phyloP scores from a whole-genome alignment of 805 yeast species.

The Yarrowia sp. region DNA sequence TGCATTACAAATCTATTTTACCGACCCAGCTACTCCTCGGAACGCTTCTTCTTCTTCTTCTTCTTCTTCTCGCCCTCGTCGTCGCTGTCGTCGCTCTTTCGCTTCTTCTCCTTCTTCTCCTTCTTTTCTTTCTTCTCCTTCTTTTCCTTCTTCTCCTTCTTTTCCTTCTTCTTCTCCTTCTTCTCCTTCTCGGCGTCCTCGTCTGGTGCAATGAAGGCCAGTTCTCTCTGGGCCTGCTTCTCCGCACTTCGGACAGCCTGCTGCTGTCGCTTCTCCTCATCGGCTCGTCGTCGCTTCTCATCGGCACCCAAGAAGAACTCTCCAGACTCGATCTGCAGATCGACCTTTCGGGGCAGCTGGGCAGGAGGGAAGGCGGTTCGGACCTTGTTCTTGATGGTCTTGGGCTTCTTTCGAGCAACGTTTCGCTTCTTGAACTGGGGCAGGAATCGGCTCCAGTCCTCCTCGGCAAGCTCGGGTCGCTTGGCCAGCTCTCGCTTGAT shows the following conservation, averaged over 20 bases:
- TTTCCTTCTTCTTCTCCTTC: constrained; percentile 39
- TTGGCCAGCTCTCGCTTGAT: constrained; percentile 92
- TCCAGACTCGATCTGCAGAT: constrained; percentile 96
- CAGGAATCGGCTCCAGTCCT: constrained; percentile 94
- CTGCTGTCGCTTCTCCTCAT: constrained; percentile 73
- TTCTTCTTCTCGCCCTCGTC: constrained; percentile 22
- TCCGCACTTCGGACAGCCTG: constrained; percentile 67
- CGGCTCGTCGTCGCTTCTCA: constrained; percentile 69
- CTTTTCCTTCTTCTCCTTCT: constrained; percentile 35
- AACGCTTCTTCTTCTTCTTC: constrained; percentile 26
- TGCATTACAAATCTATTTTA: constrained; percentile 15
- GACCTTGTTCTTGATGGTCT: constrained; percentile 66
- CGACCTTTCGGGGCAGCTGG: constrained; percentile 94
- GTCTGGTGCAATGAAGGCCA: constrained; percentile 83
- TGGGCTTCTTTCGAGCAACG: constrained; percentile 89
- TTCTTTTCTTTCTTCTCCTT: constrained; percentile 29
- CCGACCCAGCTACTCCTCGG: constrained; percentile 1
- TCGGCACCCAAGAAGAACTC: constrained; percentile 90
- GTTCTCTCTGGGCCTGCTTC: constrained; percentile 66
- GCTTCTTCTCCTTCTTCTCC: constrained; percentile 36
- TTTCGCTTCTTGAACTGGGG: constrained; percentile 96
- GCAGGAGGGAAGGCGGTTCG: constrained; percentile 99
- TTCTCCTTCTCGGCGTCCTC: constrained; percentile 56
- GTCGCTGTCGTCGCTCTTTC: constrained; percentile 33
- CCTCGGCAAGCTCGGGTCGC: constrained; percentile 91